Percentiles rank a stretch among this genome's conserved stretches.
phyloP scores from a whole-genome alignment of 768 basidiomycete species.

The Exidia glandulosa region DNA sequence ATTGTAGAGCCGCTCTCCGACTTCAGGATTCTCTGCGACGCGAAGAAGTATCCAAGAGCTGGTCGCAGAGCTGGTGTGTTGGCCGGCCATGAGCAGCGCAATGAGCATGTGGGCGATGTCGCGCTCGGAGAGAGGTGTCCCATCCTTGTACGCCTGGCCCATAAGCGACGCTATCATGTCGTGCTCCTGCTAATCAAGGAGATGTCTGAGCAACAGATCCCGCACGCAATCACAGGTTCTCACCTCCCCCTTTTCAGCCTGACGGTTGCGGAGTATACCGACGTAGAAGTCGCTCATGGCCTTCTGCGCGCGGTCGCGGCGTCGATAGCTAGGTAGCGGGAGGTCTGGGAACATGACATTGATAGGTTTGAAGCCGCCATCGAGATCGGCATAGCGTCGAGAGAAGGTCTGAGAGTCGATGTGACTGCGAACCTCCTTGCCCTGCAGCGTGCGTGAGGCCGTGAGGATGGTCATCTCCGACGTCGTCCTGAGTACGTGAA shows the following conservation, averaged over 20 bases:
- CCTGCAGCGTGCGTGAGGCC: constrained; percentile 87
- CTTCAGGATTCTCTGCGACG: constrained; percentile 59
- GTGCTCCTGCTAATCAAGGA: constrained; percentile 51
- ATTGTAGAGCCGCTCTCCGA: constrained; percentile 71
- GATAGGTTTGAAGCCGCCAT: constrained; percentile 91
- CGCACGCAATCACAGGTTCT: too few species aligned
- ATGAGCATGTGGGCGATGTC: constrained; percentile 99
- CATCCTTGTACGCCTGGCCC: constrained; percentile 75
- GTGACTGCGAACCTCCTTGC: constrained; percentile 67
- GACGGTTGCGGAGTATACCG: constrained; percentile 69
- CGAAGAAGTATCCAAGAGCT: constrained; percentile 87
- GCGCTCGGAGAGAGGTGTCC: constrained; percentile 65
- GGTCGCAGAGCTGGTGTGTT: constrained; percentile 93
- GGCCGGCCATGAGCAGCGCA: constrained; percentile 97
- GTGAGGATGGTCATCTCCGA: constrained; percentile 92
- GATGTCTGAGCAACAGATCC: too few species aligned
- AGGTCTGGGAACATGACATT: constrained; percentile 94
- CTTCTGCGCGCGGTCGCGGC: constrained; percentile 79
- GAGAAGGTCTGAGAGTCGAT: constrained; percentile 85
- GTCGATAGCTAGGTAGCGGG: constrained; percentile 82
- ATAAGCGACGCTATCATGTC: constrained; percentile 91
- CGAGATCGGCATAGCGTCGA: constrained; percentile 73
- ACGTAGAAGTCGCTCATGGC: constrained; percentile 93
- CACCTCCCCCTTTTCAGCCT: constrained; percentile 27
- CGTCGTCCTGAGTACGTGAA: constrained; percentile 62